Evolutionary conservation across 1,284 basidiomycete genomes (phyloP), one percentile per base, ranked within the genome.

Genomic region (Moniliophthora roreri): DNA sequence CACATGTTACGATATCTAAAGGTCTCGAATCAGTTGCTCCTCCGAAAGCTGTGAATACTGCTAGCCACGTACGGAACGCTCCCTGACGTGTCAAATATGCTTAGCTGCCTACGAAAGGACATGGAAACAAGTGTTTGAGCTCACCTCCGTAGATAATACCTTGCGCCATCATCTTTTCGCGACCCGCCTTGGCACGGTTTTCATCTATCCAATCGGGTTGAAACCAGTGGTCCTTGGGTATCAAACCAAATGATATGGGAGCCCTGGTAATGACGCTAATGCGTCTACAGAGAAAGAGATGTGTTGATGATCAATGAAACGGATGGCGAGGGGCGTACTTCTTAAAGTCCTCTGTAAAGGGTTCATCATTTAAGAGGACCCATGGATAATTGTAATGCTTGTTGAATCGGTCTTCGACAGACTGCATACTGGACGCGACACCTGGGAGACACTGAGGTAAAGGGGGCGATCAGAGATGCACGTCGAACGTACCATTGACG

Each of bases 181-280:
- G 77, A 18, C 81, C 78, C 42, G 75, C 75, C n/a, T 69, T 74
- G 1, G 92, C 91, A 46, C 75, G 78, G 4, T 80, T 73, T 63
- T 91, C 86, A 56, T 91, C 87, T 55, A 91, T 86, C 87, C 87
- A 93, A 21, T 84, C 80, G 0, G 92, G 91, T 66, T 93, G 89
- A 55, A 77, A 72, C 93, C 93, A 95, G 57, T 91, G 81, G 15
- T 88, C 82, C 18, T 65, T 65, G 3, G 86, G 82, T 26, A 95
- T 87, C 16, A 82, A 68, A 5, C 91, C 93, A 63, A 92, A 95
- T 20, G 74, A 69, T 32, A 84, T 68, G 3, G 80, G 78, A 1
- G 81, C 74, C 28, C 77, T 70, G 3, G 80, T 59, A 51, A 88
- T 65, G 8, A 80, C 74, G 51, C 74, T 71, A 3, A 89, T 82